These are phyloP conservation scores for Mortierella sp. DNA, from an alignment of 371 early-diverging fungal species.

Conservation along the genomic window DNA sequence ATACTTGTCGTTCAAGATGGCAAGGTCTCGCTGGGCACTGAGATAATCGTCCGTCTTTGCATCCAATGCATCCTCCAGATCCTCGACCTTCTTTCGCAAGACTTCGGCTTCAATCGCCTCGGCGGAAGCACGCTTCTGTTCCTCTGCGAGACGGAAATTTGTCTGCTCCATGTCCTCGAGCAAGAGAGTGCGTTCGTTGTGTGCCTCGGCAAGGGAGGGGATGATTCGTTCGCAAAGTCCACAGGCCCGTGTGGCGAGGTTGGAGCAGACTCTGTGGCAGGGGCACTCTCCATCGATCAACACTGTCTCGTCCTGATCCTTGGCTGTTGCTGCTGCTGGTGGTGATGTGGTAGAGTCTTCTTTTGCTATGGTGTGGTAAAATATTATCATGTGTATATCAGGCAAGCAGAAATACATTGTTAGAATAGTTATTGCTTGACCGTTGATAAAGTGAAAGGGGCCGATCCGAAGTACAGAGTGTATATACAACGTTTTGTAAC, in stretches of 20 bases:
- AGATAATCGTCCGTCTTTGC: slow-evolving; percentile 61
- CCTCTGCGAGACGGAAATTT: slow-evolving; percentile 58
- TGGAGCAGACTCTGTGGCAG: slow-evolving; percentile 31
- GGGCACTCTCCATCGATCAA: slow-evolving; percentile 45
- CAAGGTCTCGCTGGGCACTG: slow-evolving; percentile 67
- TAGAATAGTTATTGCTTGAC: no score
- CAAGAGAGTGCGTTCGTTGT: slow-evolving; percentile 59
- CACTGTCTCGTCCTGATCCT: slow-evolving; percentile 26
- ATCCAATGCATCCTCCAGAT: slow-evolving; percentile 60
- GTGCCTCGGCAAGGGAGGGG: slow-evolving; percentile 62
- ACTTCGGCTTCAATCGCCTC: slow-evolving; percentile 59
- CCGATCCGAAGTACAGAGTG: no score
- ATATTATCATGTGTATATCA: no score
- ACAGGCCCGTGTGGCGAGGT: slow-evolving; percentile 52
- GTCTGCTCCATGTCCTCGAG: slow-evolving; percentile 60
- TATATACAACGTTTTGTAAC: no score
- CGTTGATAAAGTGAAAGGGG: no score
- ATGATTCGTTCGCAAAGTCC: slow-evolving; percentile 65
- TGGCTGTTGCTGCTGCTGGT: slow-evolving; percentile 12
- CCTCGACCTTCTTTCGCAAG: slow-evolving; percentile 58
- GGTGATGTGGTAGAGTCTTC: slow-evolving; percentile 11
- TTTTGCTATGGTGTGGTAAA: not conserved
- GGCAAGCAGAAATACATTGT: no score
- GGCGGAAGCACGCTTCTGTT: slow-evolving; percentile 59
- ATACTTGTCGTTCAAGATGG: slow-evolving; percentile 71